Conservation (phyloP, 768 basidiomycete species). For the Phaffia australis region DNA sequence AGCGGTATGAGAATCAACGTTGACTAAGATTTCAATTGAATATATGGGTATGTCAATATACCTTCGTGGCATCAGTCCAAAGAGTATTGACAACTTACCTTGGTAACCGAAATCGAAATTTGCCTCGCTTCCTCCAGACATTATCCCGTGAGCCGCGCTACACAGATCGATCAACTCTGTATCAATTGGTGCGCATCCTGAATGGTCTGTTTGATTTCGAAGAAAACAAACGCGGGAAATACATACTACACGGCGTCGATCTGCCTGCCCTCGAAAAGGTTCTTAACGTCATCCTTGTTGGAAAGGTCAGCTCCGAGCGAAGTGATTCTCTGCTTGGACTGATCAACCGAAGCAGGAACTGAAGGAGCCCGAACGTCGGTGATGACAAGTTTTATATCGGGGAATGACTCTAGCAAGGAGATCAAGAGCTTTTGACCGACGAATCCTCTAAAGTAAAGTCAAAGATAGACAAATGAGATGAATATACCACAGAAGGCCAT, state of each 20-base stretch:
- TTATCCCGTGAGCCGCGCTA: conserved; percentile 42
- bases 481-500: no score
- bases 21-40: conserved; percentile 27
- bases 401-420: conserved; percentile 32
- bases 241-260: conserved; percentile 24
- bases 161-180: neutral
- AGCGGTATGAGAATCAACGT: conserved; percentile 36
- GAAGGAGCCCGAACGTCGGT: conserved; percentile 37
- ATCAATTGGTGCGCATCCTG: conserved; percentile 5
- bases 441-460: conserved; percentile 29
- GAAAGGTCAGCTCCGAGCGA: conserved; percentile 27
- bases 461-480: neutral
- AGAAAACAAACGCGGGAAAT: neutral
- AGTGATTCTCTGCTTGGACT: conserved; percentile 14
- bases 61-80: neutral
- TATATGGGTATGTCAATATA: no score
- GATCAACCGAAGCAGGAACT: conserved; percentile 30
- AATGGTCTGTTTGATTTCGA: conserved; percentile 23
- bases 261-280: conserved; percentile 23
- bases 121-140: conserved; percentile 54
- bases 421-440: conserved; percentile 36
- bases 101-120: conserved; percentile 48
- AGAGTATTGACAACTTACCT: neutral
- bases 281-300: conserved; percentile 25
- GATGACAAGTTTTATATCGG: conserved; percentile 33